phyloP scores from a whole-genome alignment of 805 yeast species.

The Candida golubevii region DNA sequence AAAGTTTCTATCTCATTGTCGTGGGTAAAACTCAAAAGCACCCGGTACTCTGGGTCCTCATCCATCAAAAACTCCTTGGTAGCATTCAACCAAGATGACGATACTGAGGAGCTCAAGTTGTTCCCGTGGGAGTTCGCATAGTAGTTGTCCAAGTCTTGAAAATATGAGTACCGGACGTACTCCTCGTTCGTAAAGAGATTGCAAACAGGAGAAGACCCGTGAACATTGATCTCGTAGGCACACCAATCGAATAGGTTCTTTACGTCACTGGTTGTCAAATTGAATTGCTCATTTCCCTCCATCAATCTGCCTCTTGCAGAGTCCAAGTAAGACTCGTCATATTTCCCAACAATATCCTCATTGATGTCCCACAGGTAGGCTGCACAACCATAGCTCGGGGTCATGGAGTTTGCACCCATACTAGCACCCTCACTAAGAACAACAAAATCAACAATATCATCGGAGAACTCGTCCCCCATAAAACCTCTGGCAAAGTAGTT shows the following conservation, averaged over 20 bases:
- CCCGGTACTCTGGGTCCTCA: slow-evolving; percentile 39
- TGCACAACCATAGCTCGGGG: slow-evolving; percentile 47
- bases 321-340: slow-evolving; percentile 42
- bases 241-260: slow-evolving; percentile 55
- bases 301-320: slow-evolving; percentile 55
- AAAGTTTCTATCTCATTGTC: slow-evolving; percentile 63
- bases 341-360: slow-evolving; percentile 22
- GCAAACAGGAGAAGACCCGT: slow-evolving; percentile 66
- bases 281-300: slow-evolving; percentile 48
- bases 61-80: slow-evolving; percentile 46
- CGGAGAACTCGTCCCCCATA: slow-evolving; percentile 39
- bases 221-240: slow-evolving; percentile 70
- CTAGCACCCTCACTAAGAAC: slow-evolving; percentile 43
- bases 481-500: slow-evolving; percentile 57
- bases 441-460: slow-evolving; percentile 30
- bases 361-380: slow-evolving; percentile 30
- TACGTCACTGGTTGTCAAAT: slow-evolving; percentile 51
- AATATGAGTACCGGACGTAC: slow-evolving; percentile 58
- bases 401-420: slow-evolving; percentile 57
- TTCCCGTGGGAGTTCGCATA: slow-evolving; percentile 66
- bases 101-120: slow-evolving; percentile 52
- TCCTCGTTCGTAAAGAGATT: slow-evolving; percentile 64
- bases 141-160: slow-evolving; percentile 54
- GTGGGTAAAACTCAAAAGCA: slow-evolving; percentile 71
- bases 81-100: slow-evolving; percentile 51